Base-by-base conservation (phyloP, 2,329 filamentous ascomycete species). In the Pyrenophora teres region DNA sequence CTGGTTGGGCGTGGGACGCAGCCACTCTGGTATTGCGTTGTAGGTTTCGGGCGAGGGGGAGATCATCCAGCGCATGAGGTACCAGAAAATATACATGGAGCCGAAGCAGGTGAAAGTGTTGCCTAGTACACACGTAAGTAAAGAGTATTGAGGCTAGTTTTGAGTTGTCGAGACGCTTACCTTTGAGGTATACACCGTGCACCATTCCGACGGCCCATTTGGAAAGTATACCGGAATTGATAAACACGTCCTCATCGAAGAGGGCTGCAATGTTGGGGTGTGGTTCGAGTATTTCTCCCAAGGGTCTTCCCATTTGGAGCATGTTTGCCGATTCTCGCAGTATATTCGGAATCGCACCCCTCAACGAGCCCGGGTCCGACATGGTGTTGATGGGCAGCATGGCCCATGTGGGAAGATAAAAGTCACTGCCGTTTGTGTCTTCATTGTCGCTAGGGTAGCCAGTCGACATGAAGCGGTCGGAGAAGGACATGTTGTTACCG, bases 31-130 rank as follows among this genome's bases (percentile, higher is more conserved):
- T 13, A 66, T 60, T 18, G 51, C 32, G 21, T 57, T 56, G 16
- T 66, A 66, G 2, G 63, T 65, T 38, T 65, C 55, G 4, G 57
- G 56, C 1, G 62, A 63, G 7, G 63, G 63, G 0, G 50, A 65
- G 13, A 66, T 60, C 62, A 66, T 65, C 63, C 63, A 66, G 27
- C 63, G 52, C 58, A 60, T 63, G 0, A 66, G 42, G 21, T 53
- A 63, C 63, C 63, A 66, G 41, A 59, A 60, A 0, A 59, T 10
- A 31, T 66, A 59, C 62, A 66, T 66, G 23, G 47, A 62, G 18
- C 58, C 59, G 21, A 63, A 61, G 43, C 62, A 62, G n/a, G 63
- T 65, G 12, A 65, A 66, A 12, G 60, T 52, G 38, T 63, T 57
- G 13, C 62, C 62, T 66, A 3, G 3, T n/a, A n/a, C 12, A 15